These are phyloP conservation scores for Suillus tomentosus DNA, from an alignment of 768 basidiomycete species.

Conservation along the genomic window DNA sequence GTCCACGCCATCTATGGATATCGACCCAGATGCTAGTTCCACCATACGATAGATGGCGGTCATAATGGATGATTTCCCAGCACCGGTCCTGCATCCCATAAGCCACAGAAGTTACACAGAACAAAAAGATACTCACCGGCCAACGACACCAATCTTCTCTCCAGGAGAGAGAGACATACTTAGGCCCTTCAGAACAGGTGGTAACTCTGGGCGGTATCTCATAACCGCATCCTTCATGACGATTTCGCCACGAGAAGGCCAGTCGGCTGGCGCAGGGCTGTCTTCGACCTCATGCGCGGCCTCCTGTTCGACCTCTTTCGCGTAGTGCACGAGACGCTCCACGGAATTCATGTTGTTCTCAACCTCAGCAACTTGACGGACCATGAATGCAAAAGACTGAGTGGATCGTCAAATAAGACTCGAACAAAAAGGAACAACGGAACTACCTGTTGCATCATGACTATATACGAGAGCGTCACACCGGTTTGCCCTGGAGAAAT, in stretches of 20 bases:
- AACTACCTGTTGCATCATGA: slow-evolving; percentile 72
- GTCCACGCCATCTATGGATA: slow-evolving; percentile 82
- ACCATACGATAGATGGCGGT: slow-evolving; percentile 84
- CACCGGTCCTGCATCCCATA: slow-evolving; percentile 59
- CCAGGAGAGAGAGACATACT: slow-evolving; percentile 62
- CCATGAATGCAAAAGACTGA: slow-evolving; percentile 71
- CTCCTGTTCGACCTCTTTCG: slow-evolving; percentile 80
- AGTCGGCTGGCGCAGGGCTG: slow-evolving; percentile 56
- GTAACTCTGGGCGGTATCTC: slow-evolving; percentile 86
- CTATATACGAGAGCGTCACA: slow-evolving; percentile 75
- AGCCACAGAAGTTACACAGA: slow-evolving; percentile 14
- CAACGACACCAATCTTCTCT: slow-evolving; percentile 93
- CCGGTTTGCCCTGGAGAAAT: slow-evolving; percentile 83
- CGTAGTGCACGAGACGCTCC: slow-evolving; percentile 83
- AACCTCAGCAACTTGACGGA: slow-evolving; percentile 79
- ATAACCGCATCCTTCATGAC: slow-evolving; percentile 77
- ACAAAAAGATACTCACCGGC: slow-evolving; percentile 40
- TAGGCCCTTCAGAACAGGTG: slow-evolving; percentile 82
- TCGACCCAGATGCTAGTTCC: slow-evolving; percentile 73
- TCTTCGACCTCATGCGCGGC: slow-evolving; percentile 67
- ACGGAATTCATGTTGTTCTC: slow-evolving; percentile 96
- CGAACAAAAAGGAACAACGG: slow-evolving; percentile 11
- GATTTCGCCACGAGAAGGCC: slow-evolving; percentile 77
- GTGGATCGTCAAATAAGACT: slow-evolving; percentile 13
- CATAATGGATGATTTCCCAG: slow-evolving; percentile 91